A percentile compares a stretch with the other conserved stretches of the same genome.
Conservation (phyloP, 2,329 filamentous ascomycete genomes). For the Monilinia fructicola region DNA sequence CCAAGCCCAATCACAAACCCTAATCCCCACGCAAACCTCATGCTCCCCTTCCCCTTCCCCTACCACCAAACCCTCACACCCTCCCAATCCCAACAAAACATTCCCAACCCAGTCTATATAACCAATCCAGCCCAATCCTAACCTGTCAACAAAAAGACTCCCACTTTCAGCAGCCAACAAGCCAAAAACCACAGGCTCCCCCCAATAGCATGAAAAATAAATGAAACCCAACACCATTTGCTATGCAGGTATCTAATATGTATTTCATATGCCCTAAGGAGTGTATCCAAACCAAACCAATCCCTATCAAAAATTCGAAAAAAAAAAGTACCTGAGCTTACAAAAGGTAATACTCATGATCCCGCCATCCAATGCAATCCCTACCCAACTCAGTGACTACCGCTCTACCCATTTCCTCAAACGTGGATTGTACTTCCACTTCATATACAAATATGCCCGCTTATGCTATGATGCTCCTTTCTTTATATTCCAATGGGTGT, state of each 20-base stretch:
- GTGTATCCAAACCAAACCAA: slow-evolving; percentile 4
- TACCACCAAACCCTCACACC: neutral
- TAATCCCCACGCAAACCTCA: neutral
- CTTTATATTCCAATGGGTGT: neutral
- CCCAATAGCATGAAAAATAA: neutral
- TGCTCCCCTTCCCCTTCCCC: neutral
- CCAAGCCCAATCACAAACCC: no score
- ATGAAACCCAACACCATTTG: slow-evolving; percentile 9
- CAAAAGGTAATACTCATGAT: neutral
- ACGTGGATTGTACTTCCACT: neutral
- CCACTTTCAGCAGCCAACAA: neutral
- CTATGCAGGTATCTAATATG: slow-evolving; percentile 18
- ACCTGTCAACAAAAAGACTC: neutral
- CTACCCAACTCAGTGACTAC: slow-evolving; percentile 1
- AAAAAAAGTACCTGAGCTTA: neutral
- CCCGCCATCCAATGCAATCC: neutral
- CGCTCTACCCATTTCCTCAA: neutral
- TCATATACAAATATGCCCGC: slow-evolving; percentile 2
- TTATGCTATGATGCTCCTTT: neutral
- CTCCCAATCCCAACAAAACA: neutral
- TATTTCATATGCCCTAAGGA: slow-evolving; percentile 19
- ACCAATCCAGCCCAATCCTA: neutral
- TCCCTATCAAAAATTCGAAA: neutral
- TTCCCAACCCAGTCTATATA: neutral
- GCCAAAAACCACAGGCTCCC: neutral